Conservation (phyloP, 2,329 filamentous ascomycete species). For the Graphiopsis chlorocephala region DNA sequence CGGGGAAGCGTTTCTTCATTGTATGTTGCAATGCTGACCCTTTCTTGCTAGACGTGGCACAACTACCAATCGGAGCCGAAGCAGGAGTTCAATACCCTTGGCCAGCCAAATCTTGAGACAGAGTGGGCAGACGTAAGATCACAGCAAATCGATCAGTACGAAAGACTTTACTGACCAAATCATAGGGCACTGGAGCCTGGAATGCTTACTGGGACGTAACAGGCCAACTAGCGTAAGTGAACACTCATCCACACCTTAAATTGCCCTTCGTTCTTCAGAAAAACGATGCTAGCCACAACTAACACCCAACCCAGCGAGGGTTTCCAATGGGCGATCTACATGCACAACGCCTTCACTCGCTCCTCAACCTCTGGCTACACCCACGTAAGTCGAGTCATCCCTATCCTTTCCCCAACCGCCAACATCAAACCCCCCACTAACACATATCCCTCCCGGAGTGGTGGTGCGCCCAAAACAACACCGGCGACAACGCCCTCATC, state of each 20-base stretch:
- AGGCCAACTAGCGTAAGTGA: slow-evolving; percentile 15
- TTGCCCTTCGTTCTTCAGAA: neutral
- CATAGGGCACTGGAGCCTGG: slow-evolving; percentile 9
- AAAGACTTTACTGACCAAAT: neutral
- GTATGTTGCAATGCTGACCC: neutral
- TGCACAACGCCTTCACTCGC: slow-evolving; percentile 25
- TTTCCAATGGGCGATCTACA: slow-evolving; percentile 29
- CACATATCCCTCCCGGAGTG: slow-evolving; percentile 17
- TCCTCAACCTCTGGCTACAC: slow-evolving; percentile 17
- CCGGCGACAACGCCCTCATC: slow-evolving; percentile 20
- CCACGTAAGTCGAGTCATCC: neutral
- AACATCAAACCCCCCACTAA: neutral
- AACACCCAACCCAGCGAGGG: slow-evolving; percentile 18
- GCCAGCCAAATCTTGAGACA: slow-evolving; percentile 24
- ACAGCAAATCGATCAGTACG: too few species aligned
- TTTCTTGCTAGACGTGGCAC: slow-evolving; percentile 20
- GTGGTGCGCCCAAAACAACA: slow-evolving; percentile 19
- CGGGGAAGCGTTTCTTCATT: neutral
- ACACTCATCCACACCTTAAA: neutral
- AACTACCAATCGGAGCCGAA: slow-evolving; percentile 27
- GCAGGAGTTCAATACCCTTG: slow-evolving; percentile 20
- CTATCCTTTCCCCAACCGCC: too few species aligned
- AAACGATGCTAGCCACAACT: neutral
- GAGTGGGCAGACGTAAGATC: slow-evolving; percentile 23
- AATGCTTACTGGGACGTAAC: slow-evolving; percentile 21